phyloP scores from a whole-genome alignment of 306 rosid species.

The Rubus idaeus region DNA sequence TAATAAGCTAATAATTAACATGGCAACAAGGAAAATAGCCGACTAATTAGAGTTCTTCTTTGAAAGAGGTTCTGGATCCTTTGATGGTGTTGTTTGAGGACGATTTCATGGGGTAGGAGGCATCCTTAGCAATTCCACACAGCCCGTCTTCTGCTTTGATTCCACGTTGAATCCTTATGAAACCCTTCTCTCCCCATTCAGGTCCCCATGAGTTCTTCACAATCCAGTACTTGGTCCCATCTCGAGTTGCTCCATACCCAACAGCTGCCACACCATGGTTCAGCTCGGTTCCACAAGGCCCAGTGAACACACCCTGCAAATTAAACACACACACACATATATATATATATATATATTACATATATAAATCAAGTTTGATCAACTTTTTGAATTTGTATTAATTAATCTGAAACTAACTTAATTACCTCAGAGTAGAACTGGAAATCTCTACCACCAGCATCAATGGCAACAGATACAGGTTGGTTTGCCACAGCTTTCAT shows the following conservation, averaged over 20 bases:
- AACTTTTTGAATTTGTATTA: not conserved
- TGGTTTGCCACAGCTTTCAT: slow-evolving; percentile 53
- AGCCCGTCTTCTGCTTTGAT: slow-evolving; percentile 22
- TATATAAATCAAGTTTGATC: not conserved
- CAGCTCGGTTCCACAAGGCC: slow-evolving; percentile 33
- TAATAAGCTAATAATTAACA: not conserved
- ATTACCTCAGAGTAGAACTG: slow-evolving; percentile 46
- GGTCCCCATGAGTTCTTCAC: slow-evolving; percentile 39
- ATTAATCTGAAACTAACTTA: not conserved
- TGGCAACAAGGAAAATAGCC: not conserved
- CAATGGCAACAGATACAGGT: slow-evolving; percentile 43
- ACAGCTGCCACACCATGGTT: slow-evolving; percentile 42
- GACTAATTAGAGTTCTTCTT: not conserved
- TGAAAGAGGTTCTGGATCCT: not conserved
- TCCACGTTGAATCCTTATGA: slow-evolving; percentile 29
- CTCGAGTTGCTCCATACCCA: slow-evolving; percentile 23
- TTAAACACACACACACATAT: no score
- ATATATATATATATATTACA: not conserved
- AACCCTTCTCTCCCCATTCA: slow-evolving; percentile 36
- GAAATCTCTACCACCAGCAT: slow-evolving; percentile 46
- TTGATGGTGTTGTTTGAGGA: slow-evolving; percentile 15
- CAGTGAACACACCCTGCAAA: slow-evolving; percentile 31
- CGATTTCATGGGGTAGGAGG: slow-evolving; percentile 31
- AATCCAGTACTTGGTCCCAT: slow-evolving; percentile 36
- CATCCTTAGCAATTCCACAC: slow-evolving; percentile 48